These are phyloP conservation scores for Kalaharituber pfeilii DNA, from an alignment of 2,329 filamentous ascomycete species.

Conservation along the genomic window DNA sequence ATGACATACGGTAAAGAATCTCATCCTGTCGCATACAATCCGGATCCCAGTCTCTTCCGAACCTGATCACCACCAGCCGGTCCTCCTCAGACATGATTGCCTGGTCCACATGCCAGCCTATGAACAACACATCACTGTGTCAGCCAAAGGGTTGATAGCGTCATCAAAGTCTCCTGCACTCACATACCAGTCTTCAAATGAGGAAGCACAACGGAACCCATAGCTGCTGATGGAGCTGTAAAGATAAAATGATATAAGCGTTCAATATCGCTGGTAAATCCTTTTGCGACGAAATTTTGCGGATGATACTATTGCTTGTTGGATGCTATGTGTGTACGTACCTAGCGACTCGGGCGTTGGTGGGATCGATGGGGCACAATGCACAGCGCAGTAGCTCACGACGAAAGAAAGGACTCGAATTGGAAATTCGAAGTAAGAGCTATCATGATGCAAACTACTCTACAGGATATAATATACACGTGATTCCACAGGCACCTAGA, in stretches of 20 bases:
- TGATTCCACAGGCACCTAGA: neutral
- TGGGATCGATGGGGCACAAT: no score
- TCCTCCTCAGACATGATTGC: constrained; percentile 84
- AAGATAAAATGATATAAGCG: no score
- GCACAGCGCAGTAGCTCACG: no score
- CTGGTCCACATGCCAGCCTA: constrained; percentile 89
- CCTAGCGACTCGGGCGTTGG: no score
- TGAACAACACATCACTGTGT: neutral
- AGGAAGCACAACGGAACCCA: constrained; percentile 80
- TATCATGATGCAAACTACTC: neutral
- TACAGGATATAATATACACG: neutral
- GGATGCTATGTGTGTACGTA: no score
- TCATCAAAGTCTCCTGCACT: neutral
- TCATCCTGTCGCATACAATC: constrained; percentile 75
- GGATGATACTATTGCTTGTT: no score
- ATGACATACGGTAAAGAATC: constrained; percentile 55
- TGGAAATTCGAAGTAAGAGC: no score
- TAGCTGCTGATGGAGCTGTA: no score
- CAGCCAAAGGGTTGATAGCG: no score
- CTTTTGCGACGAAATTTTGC: no score
- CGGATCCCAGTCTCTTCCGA: constrained; percentile 69
- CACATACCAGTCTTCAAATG: constrained; percentile 53
- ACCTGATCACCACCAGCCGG: constrained; percentile 80
- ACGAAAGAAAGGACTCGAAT: no score
- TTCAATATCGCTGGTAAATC: no score